Base-by-base conservation (phyloP, 2,329 filamentous ascomycete genomes). In the Pezicula rhizophila region DNA sequence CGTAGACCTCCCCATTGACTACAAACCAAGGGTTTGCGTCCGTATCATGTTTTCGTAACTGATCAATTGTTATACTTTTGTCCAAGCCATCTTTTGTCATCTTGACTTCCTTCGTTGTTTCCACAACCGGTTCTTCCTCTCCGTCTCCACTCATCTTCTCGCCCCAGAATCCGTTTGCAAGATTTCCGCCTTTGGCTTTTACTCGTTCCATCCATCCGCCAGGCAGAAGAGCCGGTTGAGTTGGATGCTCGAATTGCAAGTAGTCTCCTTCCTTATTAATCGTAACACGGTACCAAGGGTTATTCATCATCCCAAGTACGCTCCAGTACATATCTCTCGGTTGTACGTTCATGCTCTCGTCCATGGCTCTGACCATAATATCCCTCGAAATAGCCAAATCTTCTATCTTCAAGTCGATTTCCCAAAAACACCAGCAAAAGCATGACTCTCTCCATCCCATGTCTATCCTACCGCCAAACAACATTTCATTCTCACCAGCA, bases 231-330 rank as follows among this genome's bases (percentile, higher is more conserved):
- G 84, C 83, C 6, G 90, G 88, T 54, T 90, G 85, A 2, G 89
- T 95, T 0, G 91, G 91, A 59, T 96, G 91, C 65, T 96, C 90
- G 57, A 96, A 96, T 5, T 80, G 76, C 38, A 96, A 68, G 7
- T 63, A 67, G 14, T 79, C 73, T 0, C 73, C 75, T 51, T 91
- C 83, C 48, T 82, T 83, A 46, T 81, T 79, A 47, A 96, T 86
- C 2, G 83, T 80, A 1, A 96, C 78, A 5, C 91, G 78, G 66
- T 86, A 96, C 91, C 91, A 96, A 0, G 89, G 87, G 59, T 96
- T 96, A 68, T 96, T 96, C 91, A 96, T 96, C 91, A 96, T 96
- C 0, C 91, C 90, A 35, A 96, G 71, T 2, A 95, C 89, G 52
- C 82, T 90, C 91, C 91, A 96, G 69, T 96, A 96, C 88, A 96